A percentile compares a stretch with the other conserved stretches of the same genome.
Conservation (phyloP, 352 stramenopile genomes). For the Albugo candida region DNA sequence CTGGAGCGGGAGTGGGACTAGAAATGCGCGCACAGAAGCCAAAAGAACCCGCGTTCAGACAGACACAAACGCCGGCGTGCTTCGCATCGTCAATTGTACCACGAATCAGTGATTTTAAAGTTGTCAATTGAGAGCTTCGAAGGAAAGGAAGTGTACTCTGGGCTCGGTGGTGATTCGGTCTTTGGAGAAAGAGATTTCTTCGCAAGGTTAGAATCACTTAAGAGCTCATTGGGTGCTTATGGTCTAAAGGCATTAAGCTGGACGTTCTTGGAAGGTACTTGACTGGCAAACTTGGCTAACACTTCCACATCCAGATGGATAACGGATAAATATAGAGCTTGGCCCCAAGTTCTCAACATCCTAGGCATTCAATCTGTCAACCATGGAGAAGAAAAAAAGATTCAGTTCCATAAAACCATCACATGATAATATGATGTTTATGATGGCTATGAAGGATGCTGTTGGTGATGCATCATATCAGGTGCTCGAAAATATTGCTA, state of each 20-base stretch:
- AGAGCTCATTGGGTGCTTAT: background rate
- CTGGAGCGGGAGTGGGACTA: no score
- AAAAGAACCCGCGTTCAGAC: no score
- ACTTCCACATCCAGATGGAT: background rate
- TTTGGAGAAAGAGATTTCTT: background rate
- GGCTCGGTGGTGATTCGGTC: background rate
- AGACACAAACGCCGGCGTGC: no score
- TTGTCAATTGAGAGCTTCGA: background rate
- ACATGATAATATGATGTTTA: no score
- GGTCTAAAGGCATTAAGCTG: background rate
- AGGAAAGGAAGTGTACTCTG: background rate
- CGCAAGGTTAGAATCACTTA: background rate
- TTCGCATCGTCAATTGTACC: background rate
- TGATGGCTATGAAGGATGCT: no score
- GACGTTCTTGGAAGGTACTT: background rate
- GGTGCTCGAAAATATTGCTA: no score
- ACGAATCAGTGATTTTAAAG: background rate
- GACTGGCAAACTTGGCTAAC: background rate
- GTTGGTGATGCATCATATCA: no score
- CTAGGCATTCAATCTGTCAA: no score
- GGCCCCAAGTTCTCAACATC: background rate
- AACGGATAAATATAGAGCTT: background rate
- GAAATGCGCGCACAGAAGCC: no score
- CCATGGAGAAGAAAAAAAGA: no score
- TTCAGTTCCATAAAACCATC: no score